These are phyloP conservation scores for Penicillium sp. DNA, from an alignment of 2,329 filamentous ascomycete species.

Conservation along the genomic window DNA sequence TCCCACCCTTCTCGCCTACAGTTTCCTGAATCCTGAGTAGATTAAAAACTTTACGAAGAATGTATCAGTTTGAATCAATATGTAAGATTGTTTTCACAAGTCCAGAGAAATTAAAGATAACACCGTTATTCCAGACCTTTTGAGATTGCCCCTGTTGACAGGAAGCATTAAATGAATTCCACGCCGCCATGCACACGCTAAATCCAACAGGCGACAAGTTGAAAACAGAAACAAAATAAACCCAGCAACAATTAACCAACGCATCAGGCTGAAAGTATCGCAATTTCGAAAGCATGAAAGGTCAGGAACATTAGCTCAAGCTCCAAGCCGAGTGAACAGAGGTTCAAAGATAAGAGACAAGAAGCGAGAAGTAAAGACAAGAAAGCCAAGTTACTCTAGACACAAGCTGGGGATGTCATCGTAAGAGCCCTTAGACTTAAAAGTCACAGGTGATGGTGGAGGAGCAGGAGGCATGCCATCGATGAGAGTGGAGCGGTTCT, in stretches of 20 bases:
- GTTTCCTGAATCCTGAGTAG: neutral
- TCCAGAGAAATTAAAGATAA: constrained; percentile 1
- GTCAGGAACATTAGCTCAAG: neutral
- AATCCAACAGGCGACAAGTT: constrained; percentile 5
- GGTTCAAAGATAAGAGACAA: neutral
- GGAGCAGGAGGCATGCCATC: constrained; percentile 28
- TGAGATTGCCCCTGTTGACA: neutral
- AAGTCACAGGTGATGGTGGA: constrained; percentile 24
- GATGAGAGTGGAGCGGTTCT: constrained; percentile 18
- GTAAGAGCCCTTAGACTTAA: constrained; percentile 12
- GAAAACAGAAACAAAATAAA: neutral
- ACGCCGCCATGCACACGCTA: constrained; percentile 18
- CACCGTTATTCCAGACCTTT: constrained; percentile 10
- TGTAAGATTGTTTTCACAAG: constrained; percentile 4
- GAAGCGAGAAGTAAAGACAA: neutral
- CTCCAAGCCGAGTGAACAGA: neutral
- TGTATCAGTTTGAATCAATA: neutral
- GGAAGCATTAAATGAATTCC: neutral
- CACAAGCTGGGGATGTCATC: constrained; percentile 23
- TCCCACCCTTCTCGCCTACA: neutral
- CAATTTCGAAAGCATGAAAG: neutral
- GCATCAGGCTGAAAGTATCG: constrained; percentile 2
- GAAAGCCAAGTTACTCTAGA: constrained; percentile 16
- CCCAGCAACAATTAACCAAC: neutral
- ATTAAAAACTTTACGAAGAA: neutral